phyloP scores from a whole-genome alignment of 176 grass and related monocot species.

The Oryza coarctata region DNA sequence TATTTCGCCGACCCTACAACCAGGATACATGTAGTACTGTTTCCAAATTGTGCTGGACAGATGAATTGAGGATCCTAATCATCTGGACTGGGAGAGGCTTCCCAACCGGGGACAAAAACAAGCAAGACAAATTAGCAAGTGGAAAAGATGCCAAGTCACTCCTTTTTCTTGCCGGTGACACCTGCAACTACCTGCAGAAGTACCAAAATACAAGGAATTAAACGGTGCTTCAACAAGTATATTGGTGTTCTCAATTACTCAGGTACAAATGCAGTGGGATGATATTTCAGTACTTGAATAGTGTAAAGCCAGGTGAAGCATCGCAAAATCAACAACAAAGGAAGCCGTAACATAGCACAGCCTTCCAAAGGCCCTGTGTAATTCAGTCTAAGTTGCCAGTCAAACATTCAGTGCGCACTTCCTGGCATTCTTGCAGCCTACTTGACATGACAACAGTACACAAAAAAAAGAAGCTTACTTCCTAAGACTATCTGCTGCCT shows the following conservation, averaged over 20 bases:
- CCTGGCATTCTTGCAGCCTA: not conserved
- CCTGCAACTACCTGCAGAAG: conserved; percentile 78
- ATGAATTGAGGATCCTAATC: not conserved
- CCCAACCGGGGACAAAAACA: conserved; percentile 20
- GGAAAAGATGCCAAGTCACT: conserved; percentile 15
- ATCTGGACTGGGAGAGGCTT: not conserved
- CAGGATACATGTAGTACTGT: not conserved
- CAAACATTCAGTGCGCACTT: not conserved
- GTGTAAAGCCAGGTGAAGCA: not conserved
- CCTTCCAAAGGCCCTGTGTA: not conserved
- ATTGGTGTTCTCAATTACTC: not conserved
- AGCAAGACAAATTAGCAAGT: not conserved
- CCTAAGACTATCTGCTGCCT: not conserved
- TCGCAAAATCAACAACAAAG: not conserved
- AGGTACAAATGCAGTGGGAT: not conserved
- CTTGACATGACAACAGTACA: not conserved
- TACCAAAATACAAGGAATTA: not conserved
- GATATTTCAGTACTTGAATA: not conserved
- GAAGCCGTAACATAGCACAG: not conserved
- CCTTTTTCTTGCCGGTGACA: conserved; percentile 62
- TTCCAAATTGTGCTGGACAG: not conserved
- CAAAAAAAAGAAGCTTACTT: not conserved
- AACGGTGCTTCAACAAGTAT: not conserved
- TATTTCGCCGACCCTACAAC: conserved; percentile 20
- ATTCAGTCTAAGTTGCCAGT: not conserved